Evolutionary conservation across 768 basidiomycete species (phyloP).

Genomic region (Tricholoma hemisulphureum): DNA sequence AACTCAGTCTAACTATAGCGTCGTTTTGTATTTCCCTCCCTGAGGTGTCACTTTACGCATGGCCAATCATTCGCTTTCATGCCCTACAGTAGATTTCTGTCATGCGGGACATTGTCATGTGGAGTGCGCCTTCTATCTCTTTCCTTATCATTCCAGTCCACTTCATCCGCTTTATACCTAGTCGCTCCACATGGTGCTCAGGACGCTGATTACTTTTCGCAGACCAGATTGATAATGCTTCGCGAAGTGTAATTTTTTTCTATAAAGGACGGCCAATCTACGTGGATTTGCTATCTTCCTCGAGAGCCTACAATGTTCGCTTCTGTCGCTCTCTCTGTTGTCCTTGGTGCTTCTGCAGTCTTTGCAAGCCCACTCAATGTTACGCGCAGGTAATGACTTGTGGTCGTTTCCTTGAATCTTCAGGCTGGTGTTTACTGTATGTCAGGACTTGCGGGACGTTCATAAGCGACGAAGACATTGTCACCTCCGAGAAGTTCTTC

Average conservation of each 20-base stretch:
- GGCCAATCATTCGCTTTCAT: not conserved
- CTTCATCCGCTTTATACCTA: constrained; percentile 2
- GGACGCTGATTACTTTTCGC: constrained; percentile 4
- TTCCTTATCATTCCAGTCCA: constrained; percentile 4
- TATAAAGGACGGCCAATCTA: constrained; percentile 5
- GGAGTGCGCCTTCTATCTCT: constrained; percentile 12
- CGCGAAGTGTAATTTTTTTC: not conserved
- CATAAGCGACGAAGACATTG: constrained; percentile 35
- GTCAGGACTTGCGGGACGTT: constrained; percentile 39
- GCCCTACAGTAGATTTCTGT: not conserved
- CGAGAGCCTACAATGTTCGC: constrained; percentile 25
- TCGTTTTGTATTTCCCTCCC: not conserved
- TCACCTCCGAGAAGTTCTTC: constrained; percentile 41
- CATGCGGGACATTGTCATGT: constrained; percentile 13
- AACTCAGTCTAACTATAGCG: not conserved
- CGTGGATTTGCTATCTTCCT: not conserved
- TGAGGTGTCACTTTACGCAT: too few relatives aligned
- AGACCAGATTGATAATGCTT: not conserved
- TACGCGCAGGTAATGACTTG: constrained; percentile 13
- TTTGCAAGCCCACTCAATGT: constrained; percentile 28
- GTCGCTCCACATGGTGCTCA: constrained; percentile 1
- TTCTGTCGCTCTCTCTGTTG: constrained; percentile 23
- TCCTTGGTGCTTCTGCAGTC: constrained; percentile 28
- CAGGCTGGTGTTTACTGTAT: not conserved
- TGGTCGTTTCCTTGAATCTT: not conserved